phyloP scores from a whole-genome alignment of 441 rosid genomes.

The Euphorbia corollata region DNA sequence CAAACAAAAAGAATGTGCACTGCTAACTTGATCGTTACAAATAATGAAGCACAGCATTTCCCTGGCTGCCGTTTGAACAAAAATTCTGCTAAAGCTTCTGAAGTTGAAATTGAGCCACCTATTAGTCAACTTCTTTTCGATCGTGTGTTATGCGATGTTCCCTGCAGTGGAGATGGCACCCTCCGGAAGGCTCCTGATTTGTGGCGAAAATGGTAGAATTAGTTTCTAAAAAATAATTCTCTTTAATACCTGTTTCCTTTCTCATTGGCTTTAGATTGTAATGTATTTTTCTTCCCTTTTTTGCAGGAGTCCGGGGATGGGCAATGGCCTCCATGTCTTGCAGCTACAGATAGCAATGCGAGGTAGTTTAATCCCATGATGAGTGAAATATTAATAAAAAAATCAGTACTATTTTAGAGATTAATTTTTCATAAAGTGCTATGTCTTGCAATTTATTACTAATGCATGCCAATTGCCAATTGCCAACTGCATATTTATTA shows the following conservation, averaged over 20 bases:
- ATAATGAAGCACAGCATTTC: slow-evolving; percentile 92
- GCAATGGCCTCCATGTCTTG: slow-evolving; percentile 80
- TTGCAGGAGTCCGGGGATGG: slow-evolving; percentile 75
- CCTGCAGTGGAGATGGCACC: slow-evolving; percentile 97
- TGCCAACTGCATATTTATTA: no score
- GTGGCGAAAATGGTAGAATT: slow-evolving; percentile 82
- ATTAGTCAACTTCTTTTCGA: slow-evolving; percentile 66
- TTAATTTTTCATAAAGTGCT: background rate
- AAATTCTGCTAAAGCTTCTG: slow-evolving; percentile 34
- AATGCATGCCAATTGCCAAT: slow-evolving; percentile 5
- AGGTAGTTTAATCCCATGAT: slow-evolving; percentile 35
- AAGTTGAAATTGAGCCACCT: slow-evolving; percentile 32
- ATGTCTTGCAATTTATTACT: background rate
- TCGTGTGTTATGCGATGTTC: slow-evolving; percentile 91
- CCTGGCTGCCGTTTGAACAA: slow-evolving; percentile 76
- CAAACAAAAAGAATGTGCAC: slow-evolving; percentile 98
- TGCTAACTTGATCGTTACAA: slow-evolving; percentile 84
- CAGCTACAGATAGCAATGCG: slow-evolving; percentile 88
- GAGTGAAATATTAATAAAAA: background rate
- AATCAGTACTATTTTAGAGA: background rate
- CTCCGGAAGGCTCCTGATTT: slow-evolving; percentile 96
- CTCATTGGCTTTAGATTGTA: slow-evolving; percentile 1
- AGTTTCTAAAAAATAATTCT: background rate
- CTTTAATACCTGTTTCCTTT: slow-evolving; percentile 11
- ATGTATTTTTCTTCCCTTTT: slow-evolving; percentile 19